Conservation (phyloP, 1,139 yeast genomes). For the Entelexis sorbosivorans region DNA sequence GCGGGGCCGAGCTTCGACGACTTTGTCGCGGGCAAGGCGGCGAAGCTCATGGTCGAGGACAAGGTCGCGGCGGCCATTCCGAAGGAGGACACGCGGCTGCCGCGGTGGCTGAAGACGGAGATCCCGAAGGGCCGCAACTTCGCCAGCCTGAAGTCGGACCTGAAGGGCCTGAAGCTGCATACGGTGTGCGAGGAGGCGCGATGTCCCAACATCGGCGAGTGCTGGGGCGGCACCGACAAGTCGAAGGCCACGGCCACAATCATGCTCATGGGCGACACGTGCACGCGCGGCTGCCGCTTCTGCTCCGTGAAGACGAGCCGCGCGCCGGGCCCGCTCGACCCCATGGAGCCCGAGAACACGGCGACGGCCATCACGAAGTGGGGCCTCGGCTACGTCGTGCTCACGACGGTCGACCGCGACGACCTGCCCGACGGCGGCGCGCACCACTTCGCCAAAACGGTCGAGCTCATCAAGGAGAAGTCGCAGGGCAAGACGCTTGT, state of each 20-base stretch:
- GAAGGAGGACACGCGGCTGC: constrained; percentile 65
- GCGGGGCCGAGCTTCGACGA: constrained; percentile 92
- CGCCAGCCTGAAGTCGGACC: constrained; percentile 70
- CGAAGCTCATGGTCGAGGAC: constrained; percentile 40
- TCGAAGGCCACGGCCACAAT: constrained; percentile 98
- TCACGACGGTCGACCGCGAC: constrained; percentile 96
- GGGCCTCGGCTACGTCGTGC: constrained; percentile 96
- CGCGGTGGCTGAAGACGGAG: constrained; percentile 89
- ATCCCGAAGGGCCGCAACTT: constrained; percentile 86
- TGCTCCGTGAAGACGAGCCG: constrained; percentile 93
- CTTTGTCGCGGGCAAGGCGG: constrained; percentile 71
- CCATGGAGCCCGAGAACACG: constrained; percentile 93
- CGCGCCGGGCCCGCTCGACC: constrained; percentile 79
- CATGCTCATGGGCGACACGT: constrained; percentile 96
- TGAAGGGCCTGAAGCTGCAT: constrained; percentile 75
- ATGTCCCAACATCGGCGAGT: constrained; percentile 97
- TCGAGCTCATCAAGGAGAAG: constrained; percentile 66
- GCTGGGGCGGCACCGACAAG: constrained; percentile 95
- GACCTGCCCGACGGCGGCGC: constrained; percentile 92
- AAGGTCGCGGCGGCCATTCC: constrained; percentile 36
- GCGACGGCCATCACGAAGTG: constrained; percentile 96
- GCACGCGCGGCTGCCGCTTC: constrained; percentile 96
- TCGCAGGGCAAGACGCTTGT: constrained; percentile 78
- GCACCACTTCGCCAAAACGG: constrained; percentile 80
- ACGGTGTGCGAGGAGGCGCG: constrained; percentile 98